phyloP scores from a whole-genome alignment of 1,139 yeast species.

The Starmera stellimalicola region DNA sequence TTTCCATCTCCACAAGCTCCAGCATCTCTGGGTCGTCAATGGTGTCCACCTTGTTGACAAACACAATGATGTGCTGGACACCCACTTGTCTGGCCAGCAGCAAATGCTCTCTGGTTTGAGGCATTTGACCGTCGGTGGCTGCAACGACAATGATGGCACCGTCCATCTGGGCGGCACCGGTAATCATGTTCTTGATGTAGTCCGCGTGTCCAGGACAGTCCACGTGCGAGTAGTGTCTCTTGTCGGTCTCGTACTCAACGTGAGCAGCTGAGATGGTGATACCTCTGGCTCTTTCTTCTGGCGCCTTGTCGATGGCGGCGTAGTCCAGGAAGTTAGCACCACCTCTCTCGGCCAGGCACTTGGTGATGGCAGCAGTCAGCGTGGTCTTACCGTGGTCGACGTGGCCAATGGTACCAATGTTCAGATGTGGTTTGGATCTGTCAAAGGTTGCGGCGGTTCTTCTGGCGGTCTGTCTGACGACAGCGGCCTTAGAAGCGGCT shows the following conservation, averaged over 20 bases:
- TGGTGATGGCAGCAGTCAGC: conserved; percentile 96
- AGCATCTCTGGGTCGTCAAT: conserved; percentile 98
- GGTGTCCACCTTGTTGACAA: conserved; percentile 95
- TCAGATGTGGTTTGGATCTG: conserved; percentile 93
- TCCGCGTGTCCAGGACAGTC: conserved; percentile 99
- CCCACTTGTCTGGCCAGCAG: conserved; percentile 99
- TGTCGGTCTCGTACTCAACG: conserved; percentile 88
- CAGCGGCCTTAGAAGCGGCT: neutral
- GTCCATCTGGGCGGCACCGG: conserved; percentile 99
- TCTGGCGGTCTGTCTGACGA: no score
- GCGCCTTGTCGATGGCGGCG: conserved; percentile 92
- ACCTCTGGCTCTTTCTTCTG: conserved; percentile 99
- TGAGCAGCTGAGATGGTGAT: conserved; percentile 97
- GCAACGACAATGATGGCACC: conserved; percentile 99
- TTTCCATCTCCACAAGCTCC: conserved; percentile 99
- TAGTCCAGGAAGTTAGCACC: conserved; percentile 93
- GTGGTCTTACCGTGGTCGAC: conserved; percentile 99
- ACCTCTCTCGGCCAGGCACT: conserved; percentile 79
- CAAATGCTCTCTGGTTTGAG: conserved; percentile 98
- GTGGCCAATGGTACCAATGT: conserved; percentile 93
- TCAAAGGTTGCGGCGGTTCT: conserved; percentile 58
- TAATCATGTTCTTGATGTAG: conserved; percentile 97
- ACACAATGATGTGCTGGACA: conserved; percentile 94
- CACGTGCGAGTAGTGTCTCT: conserved; percentile 93
- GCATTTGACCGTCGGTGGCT: conserved; percentile 99